Evolutionary conservation across 441 rosid genomes (phyloP), one percentile per base, ranked within the genome.

Genomic region (Jatropha podagrica): DNA sequence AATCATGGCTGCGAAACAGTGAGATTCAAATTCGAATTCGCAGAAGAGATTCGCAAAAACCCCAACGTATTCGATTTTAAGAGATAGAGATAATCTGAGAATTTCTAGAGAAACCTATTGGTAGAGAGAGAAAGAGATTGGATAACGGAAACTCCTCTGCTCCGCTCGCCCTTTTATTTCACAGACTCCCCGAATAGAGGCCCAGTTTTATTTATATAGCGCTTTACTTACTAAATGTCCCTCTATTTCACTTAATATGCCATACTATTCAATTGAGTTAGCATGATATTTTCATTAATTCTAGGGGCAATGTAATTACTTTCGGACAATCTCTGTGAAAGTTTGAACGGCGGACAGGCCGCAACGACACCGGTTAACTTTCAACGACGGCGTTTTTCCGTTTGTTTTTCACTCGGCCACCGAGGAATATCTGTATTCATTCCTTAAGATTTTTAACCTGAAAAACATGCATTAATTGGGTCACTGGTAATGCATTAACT

Each of bases 131-230:
- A 77, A 54, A 74, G 75, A 71, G 46, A 76, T 66, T 49, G 89
- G 92, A 88, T 88, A 86, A 90, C 95, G 88, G 90, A 87, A 89
- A 90, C 91, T 82, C 85, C 86, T 86, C 92, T 73, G 85, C 86
- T 82, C 82, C 89, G 83, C 86, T 86, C 88, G 83, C 70, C 70
- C 76, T 66, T 23, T 32, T 32, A 48, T 58, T 72, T 77, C 56
- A 14, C 62, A 40, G 17, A 11, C 54, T 23, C 26, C 14, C 23
- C 8, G 4, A 23, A 4, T 10, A 4, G n/a, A 60, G 38, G 58
- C 27, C 55, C 55, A 0, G 15, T 32, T 38, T 54, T 1, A 66
- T 56, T 55, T 80, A 78, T 76, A 69, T 54, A 70, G 23, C 2
- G 8, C 6, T 5, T 0, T 2, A 2, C 0, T 73, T 67, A 78